Base-by-base conservation (phyloP, 2,329 filamentous ascomycete species). In the Alternaria solani region DNA sequence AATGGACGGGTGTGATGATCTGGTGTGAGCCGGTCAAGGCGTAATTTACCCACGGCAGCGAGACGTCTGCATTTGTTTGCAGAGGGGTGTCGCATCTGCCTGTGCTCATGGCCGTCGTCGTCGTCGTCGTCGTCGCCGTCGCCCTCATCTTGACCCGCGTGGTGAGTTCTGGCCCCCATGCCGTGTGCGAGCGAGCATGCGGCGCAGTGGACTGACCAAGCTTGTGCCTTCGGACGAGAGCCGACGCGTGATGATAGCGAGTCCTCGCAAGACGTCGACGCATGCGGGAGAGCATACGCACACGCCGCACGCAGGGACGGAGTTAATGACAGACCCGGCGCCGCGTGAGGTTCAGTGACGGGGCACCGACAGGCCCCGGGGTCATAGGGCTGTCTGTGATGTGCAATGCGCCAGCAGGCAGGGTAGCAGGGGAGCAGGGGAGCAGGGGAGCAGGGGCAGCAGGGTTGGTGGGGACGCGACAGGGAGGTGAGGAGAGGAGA, bases 321-420 rank as follows among this genome's bases (percentile, higher is more conserved):
- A 68, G 62, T 63, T 65, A 64, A 56, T 59, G 56, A 59, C 65
- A 61, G 65, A 62, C 46, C 65, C 68, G 64, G 63, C 47, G 57
- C 57, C 51, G 64, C 54, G 55, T 43, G 41, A 57, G 55, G 53
- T 34, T 42, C 53, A 42, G 63, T 41, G 56, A 57, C 11, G 38
- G 38, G 38, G 38, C 32, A 28, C 53, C 44, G 54, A 53, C 51
- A 54, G 48, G 64, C 64, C 46, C 66, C 68, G 70, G 69, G 63
- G 63, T 60, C 65, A 57, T 70, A 72, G 68, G 69, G 67, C 69
- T 69, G 67, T 63, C 56, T 58, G 62, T 59, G 47, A 57, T 36
- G 52, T 53, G 55, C 59, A 52, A 54, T 59, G 61, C 41, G 61
- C 55, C 51, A 61, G 62, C 51, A 57, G 65, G 44, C 57, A 57